phyloP scores from a whole-genome alignment of 1,284 basidiomycete species.

The Naganishia cerealis region DNA sequence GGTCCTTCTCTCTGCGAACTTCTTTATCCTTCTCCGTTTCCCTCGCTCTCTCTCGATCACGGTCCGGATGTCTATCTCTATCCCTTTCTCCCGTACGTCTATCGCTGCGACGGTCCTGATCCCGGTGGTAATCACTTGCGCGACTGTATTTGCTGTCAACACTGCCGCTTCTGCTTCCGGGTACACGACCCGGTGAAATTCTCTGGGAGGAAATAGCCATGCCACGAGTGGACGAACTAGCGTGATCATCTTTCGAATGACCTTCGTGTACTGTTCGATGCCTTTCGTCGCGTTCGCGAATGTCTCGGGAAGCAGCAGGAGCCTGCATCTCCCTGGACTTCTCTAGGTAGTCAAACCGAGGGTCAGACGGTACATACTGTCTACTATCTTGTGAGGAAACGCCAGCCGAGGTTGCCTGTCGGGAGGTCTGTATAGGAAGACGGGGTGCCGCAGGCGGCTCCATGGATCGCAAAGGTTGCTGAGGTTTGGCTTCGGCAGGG shows the following conservation, averaged over 20 bases:
- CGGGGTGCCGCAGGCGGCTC: slow-evolving; percentile 10
- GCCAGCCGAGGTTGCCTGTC: neutral
- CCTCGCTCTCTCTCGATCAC: slow-evolving; percentile 40
- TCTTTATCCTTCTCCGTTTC: slow-evolving; percentile 37
- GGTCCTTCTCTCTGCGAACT: slow-evolving; percentile 35
- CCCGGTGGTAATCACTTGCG: slow-evolving; percentile 52
- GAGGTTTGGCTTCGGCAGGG: slow-evolving; percentile 8
- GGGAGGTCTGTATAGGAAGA: neutral
- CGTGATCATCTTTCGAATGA: slow-evolving; percentile 28
- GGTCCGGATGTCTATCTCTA: slow-evolving; percentile 36
- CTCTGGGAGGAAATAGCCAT: slow-evolving; percentile 23
- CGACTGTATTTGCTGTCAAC: slow-evolving; percentile 44
- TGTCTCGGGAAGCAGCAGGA: slow-evolving; percentile 20
- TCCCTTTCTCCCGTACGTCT: slow-evolving; percentile 37
- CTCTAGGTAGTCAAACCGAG: neutral
- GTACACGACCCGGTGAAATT: slow-evolving; percentile 9
- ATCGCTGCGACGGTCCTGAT: slow-evolving; percentile 49
- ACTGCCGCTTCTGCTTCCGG: slow-evolving; percentile 40
- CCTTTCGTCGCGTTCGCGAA: slow-evolving; percentile 11
- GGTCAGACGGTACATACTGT: neutral
- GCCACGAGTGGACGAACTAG: slow-evolving; percentile 4
- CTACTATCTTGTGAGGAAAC: neutral
- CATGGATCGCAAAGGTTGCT: slow-evolving; percentile 10
- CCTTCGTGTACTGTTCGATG: neutral
- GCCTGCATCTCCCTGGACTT: slow-evolving; percentile 9